These are phyloP conservation scores for Neolentinus lepideus DNA, from an alignment of 1,284 basidiomycete species.

Conservation along the genomic window DNA sequence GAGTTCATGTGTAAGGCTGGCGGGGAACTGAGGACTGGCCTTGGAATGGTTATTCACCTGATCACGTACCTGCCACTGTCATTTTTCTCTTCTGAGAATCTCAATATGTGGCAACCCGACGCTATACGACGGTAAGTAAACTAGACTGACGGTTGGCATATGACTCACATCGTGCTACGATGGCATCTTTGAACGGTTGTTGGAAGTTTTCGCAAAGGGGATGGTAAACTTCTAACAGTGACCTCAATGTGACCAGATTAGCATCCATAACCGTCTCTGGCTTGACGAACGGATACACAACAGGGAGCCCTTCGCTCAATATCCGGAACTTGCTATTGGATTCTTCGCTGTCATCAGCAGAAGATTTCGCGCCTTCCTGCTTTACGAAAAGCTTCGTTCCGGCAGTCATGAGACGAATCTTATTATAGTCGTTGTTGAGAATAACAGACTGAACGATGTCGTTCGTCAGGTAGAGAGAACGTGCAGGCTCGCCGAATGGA, in stretches of 20 bases:
- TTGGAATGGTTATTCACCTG: not conserved
- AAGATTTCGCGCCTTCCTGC: constrained; percentile 42
- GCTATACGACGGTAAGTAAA: constrained; percentile 27
- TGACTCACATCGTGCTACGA: constrained; percentile 45
- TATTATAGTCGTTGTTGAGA: constrained; percentile 77
- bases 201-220: constrained; percentile 63
- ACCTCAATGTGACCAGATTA: constrained; percentile 54
- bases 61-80: constrained; percentile 47
- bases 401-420: constrained; percentile 82
- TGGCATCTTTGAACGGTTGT: constrained; percentile 44
- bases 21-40: constrained; percentile 6
- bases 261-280: constrained; percentile 56
- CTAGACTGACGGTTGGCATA: not conserved
- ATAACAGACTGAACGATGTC: constrained; percentile 78
- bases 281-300: constrained; percentile 76
- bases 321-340: constrained; percentile 66
- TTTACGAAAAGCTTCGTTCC: constrained; percentile 83
- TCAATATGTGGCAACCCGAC: constrained; percentile 68
- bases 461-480: constrained; percentile 89
- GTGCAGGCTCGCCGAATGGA: constrained; percentile 67
- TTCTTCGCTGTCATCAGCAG: constrained; percentile 24
- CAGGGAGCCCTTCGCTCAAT: constrained; percentile 79
- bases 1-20: constrained; percentile 68
- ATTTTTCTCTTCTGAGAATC: constrained; percentile 50
- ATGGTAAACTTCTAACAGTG: constrained; percentile 71